Base-by-base conservation (phyloP, 768 basidiomycete species). In the Phlebiopsis gigantea region DNA sequence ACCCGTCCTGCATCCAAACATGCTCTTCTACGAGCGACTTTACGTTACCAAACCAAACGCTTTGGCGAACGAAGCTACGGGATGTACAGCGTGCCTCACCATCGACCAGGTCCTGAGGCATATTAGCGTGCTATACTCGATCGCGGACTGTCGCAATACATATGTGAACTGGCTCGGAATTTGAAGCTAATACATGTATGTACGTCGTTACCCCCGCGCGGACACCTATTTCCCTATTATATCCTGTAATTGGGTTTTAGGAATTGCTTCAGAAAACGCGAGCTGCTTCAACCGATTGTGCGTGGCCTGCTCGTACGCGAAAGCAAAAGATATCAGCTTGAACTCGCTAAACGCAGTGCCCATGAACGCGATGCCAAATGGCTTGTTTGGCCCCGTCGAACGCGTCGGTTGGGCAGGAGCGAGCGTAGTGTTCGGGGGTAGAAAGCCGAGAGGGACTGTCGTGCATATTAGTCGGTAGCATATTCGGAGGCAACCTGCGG, bases 391-490 rank as follows among this genome's bases (percentile, higher is more conserved):
- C 6, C 60, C 56, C 8, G 41, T 44, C 10, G 46, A 28, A 8
- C 50, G 39, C 5, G 49, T 56, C 2, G 66, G 66, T 5, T 56
- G 56, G 2, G 65, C 54, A 63, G 58, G 42, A 73, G 77, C 53
- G 6, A 74, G 69, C 1, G 75, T 68, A 39, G 77, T 72, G 54
- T 79, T 68, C 28, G 75, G 71, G 2, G 80, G 79, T 60, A 77
- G 78, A 66, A 83, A 84, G 4, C 83, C 84, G 2, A 85, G 73
- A 2, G 85, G 84, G 10, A 86, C 84, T 66, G 42, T 15, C 2
- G 3, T 39, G n/a, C 34, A 39, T 39, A 39, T 39, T 39, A 39
- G 34, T 8, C 34, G 17, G n/a, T 17, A 39, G 17, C 34, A 39
- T 17, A 39, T 39, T 39, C 17, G n/a, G n/a, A n/a, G n/a, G n/a